Percentiles rank a stretch among this genome's conserved stretches.
phyloP scores from a whole-genome alignment of 225 moss, liverwort and hornwort genomes.

The Anthoceros angustus region DNA sequence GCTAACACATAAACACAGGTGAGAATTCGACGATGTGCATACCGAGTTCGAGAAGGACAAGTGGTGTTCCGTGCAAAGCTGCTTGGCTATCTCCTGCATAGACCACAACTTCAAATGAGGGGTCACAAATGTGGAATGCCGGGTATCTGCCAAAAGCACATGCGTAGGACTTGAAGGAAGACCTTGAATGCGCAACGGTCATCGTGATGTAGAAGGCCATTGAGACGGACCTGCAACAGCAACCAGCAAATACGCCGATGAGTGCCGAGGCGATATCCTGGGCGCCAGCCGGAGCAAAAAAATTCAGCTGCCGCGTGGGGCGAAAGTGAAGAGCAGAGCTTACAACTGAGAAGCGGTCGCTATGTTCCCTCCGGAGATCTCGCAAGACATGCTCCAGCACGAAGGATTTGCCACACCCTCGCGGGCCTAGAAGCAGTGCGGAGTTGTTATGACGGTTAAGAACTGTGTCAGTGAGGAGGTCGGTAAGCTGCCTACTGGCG shows the following conservation, averaged over 20 bases:
- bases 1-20: background rate
- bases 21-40: background rate
- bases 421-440: constrained; percentile 75
- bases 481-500: constrained; percentile 43
- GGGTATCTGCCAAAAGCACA: background rate
- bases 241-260: background rate
- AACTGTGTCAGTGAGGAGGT: constrained; percentile 49
- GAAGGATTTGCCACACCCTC: constrained; percentile 87
- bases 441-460: constrained; percentile 79
- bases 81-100: constrained; percentile 87
- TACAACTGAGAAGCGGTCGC: constrained; percentile 56
- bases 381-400: constrained; percentile 73
- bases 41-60: constrained; percentile 79
- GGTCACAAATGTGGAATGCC: background rate
- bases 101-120: background rate
- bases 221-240: constrained; percentile 56
- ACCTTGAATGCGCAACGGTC: constrained; percentile 84
- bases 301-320: background rate
- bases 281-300: constrained; percentile 3
- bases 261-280: background rate
- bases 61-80: constrained; percentile 82
- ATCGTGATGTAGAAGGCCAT: constrained; percentile 80
- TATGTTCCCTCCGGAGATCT: constrained; percentile 43
- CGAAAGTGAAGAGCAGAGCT: constrained; percentile 4
- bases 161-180: background rate